A percentile compares a stretch with the other conserved stretches of the same genome.
Evolutionary conservation across 768 basidiomycete genomes (phyloP).

Genomic region (Leccinum boreale): DNA sequence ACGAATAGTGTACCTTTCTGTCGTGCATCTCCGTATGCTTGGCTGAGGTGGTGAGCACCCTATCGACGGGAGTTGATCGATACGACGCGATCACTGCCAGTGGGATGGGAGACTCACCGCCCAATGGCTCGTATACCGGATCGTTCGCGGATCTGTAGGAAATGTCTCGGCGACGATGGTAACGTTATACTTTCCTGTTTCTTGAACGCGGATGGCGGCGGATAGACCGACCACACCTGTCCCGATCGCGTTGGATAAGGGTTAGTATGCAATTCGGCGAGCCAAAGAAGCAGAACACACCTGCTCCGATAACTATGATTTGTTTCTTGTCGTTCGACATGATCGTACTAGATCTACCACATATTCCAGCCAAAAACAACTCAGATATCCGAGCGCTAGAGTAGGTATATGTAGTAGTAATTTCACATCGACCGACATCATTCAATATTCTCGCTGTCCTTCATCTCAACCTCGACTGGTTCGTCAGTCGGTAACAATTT

Average conservation of each 20-base stretch:
- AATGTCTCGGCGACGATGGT: constrained; percentile 68
- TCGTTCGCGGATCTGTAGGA: constrained; percentile 70
- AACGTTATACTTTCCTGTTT: constrained; percentile 57
- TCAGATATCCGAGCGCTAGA: background rate
- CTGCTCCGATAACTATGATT: constrained; percentile 41
- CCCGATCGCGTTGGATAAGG: background rate
- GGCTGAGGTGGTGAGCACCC: constrained; percentile 80
- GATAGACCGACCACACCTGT: constrained; percentile 77
- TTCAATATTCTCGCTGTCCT: background rate
- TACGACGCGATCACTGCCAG: background rate
- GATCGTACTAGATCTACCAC: constrained; percentile 1
- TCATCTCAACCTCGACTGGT: background rate
- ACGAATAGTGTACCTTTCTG: constrained; percentile 47
- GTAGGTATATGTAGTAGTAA: background rate
- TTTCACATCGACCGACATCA: background rate
- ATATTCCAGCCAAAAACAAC: background rate
- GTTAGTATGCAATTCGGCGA: background rate
- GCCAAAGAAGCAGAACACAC: constrained; percentile 17
- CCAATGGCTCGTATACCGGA: constrained; percentile 79
- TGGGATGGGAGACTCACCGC: constrained; percentile 47
- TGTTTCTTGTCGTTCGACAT: constrained; percentile 21
- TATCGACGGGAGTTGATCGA: constrained; percentile 24
- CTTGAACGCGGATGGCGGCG: constrained; percentile 69
- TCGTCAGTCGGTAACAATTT: constrained; percentile 27
- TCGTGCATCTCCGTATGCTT: constrained; percentile 46